Evolutionary conservation across 2,329 filamentous ascomycete genomes (phyloP).

Genomic region (Cladorrhinum sp.): DNA sequence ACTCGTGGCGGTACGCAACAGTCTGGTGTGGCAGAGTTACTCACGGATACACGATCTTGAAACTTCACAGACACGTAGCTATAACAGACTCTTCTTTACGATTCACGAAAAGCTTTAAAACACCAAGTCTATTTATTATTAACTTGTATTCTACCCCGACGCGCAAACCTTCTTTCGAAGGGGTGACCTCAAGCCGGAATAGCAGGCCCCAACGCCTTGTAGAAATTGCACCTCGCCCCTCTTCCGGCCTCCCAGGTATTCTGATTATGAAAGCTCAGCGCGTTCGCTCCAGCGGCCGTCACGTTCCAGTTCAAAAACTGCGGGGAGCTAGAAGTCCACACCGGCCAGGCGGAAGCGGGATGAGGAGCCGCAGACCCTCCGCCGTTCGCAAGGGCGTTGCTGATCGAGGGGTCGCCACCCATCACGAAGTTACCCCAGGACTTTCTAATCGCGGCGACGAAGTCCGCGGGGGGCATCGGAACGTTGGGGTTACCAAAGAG

Average conservation of each 20-base stretch:
- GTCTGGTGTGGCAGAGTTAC: too few relatives aligned
- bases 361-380: conserved; percentile 12
- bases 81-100: too few relatives aligned
- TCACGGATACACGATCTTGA: too few relatives aligned
- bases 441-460: conserved; percentile 22
- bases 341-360: conserved; percentile 23
- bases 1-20: too few relatives aligned
- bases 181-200: conserved; percentile 20
- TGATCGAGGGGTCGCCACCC: conserved; percentile 23
- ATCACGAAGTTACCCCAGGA: conserved; percentile 28
- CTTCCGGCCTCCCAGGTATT: conserved; percentile 28
- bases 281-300: conserved; percentile 24
- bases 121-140: too few relatives aligned
- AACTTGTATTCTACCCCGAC: too few relatives aligned
- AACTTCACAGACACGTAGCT: too few relatives aligned
- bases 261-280: conserved; percentile 20
- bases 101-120: too few relatives aligned
- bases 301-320: conserved; percentile 27
- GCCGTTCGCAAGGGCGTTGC: conserved; percentile 23
- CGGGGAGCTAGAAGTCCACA: conserved; percentile 13
- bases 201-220: conserved; percentile 16
- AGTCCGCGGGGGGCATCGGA: conserved; percentile 23
- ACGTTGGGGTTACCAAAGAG: conserved; percentile 34
- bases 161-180: too few relatives aligned
- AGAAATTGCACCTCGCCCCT: conserved; percentile 26